Percentiles rank a stretch among this genome's conserved stretches.
Evolutionary conservation across 345 rosid species (phyloP).

Genomic region (Heritiera littoralis): DNA sequence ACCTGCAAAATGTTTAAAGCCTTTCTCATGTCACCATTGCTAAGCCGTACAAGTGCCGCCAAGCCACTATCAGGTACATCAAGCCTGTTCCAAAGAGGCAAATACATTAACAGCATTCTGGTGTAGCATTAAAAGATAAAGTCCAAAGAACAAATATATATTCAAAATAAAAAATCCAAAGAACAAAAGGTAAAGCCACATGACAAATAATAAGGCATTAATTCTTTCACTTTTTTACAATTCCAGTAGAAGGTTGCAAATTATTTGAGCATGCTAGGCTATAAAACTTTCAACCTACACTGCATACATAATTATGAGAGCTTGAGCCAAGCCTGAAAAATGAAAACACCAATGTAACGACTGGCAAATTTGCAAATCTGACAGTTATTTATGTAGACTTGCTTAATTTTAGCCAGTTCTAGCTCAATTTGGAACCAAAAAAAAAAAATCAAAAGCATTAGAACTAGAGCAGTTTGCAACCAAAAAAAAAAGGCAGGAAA

Average conservation of each 20-base stretch:
- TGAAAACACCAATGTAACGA: not conserved
- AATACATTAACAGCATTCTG: not conserved
- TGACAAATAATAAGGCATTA: not conserved
- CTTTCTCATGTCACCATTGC: slow-evolving; percentile 99
- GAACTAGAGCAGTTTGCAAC: not conserved
- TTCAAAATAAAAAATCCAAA: not conserved
- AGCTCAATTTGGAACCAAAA: not conserved
- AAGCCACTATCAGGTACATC: slow-evolving; percentile 77
- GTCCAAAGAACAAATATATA: not conserved
- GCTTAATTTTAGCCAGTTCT: not conserved
- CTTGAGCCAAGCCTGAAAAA: not conserved
- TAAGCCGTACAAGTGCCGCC: slow-evolving; percentile 77
- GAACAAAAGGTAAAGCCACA: slow-evolving; percentile 1
- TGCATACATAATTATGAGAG: not conserved
- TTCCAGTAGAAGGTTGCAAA: not conserved
- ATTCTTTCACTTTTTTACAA: not conserved
- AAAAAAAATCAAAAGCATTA: not conserved
- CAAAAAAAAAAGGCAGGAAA: not conserved
- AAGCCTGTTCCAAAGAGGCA: slow-evolving; percentile 50
- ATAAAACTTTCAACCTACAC: not conserved
- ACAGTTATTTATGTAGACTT: not conserved
- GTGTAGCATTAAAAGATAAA: slow-evolving; percentile 3
- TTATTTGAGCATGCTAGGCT: not conserved
- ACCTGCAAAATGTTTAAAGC: slow-evolving; percentile 98
- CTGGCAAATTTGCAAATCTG: not conserved